Evolutionary conservation across 2,329 filamentous ascomycete genomes (phyloP).

Genomic region (Thelonectria discophora): DNA sequence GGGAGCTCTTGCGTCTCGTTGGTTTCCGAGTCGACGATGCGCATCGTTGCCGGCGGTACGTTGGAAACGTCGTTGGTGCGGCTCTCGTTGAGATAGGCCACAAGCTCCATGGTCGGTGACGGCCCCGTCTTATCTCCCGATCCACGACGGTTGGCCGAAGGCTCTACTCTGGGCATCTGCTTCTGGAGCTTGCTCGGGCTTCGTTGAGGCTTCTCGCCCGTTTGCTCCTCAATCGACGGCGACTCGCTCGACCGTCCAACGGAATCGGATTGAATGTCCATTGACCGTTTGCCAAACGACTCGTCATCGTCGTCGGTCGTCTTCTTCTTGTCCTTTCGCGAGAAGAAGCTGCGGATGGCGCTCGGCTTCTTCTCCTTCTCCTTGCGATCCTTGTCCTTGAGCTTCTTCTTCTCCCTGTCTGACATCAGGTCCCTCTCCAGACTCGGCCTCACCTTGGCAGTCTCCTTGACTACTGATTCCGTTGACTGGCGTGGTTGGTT

Average conservation of each 20-base stretch:
- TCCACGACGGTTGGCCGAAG: slow-evolving; percentile 55
- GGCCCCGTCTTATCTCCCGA: slow-evolving; percentile 42
- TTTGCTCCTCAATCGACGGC: slow-evolving; percentile 52
- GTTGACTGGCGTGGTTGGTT: slow-evolving; percentile 63
- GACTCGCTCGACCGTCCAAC: slow-evolving; percentile 52
- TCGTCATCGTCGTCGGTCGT: slow-evolving; percentile 67
- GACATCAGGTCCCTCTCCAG: slow-evolving; percentile 70
- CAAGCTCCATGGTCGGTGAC: slow-evolving; percentile 51
- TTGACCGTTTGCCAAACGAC: slow-evolving; percentile 68
- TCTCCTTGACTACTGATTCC: slow-evolving; percentile 54
- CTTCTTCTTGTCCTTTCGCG: slow-evolving; percentile 69
- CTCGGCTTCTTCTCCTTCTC: slow-evolving; percentile 74
- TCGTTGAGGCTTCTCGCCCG: slow-evolving; percentile 63
- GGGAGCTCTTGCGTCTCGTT: slow-evolving; percentile 52
- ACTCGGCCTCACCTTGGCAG: slow-evolving; percentile 68
- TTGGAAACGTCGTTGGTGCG: slow-evolving; percentile 63
- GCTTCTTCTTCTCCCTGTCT: slow-evolving; percentile 80
- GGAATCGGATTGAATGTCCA: slow-evolving; percentile 60
- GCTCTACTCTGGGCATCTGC: slow-evolving; percentile 61
- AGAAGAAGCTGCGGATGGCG: slow-evolving; percentile 68
- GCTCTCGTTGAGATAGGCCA: slow-evolving; percentile 54
- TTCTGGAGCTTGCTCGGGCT: slow-evolving; percentile 77
- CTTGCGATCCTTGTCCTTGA: slow-evolving; percentile 74
- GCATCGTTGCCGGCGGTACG: slow-evolving; percentile 65
- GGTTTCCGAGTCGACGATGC: slow-evolving; percentile 65